Base-by-base conservation (phyloP, 768 basidiomycete species). In the Tricholoma matsutake region DNA sequence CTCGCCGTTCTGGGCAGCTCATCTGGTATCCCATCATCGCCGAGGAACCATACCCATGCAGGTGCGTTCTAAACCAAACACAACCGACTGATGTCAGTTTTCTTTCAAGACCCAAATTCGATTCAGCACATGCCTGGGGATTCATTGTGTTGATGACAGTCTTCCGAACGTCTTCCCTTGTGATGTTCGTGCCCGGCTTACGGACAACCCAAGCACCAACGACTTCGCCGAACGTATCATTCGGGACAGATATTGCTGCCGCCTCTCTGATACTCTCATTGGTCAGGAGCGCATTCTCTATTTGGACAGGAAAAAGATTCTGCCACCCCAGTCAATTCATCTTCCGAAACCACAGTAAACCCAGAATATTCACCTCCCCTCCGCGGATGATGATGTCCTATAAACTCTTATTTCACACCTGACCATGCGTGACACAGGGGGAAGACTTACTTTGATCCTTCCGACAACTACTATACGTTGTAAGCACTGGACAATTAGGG, bases 371-470 rank as follows among this genome's bases (percentile, higher is more conserved):
- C 62, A 88, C 89, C 80, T 94, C 92, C 63, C 92, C 92, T 16
- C 91, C 92, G 18, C 92, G 87, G 63, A 94, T 93, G 65, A 94
- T 92, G 56, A 93, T 84, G 70, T 94, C 92, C 85, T 89, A 58
- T 6, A 25, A 31, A 34, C 9, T 28, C 13, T 32, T 7, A 5
- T 18, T 31, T 32, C 29, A 34, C n/a, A 9, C 32, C 16, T 45
- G 6, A 54, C n/a, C 31, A 37, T 32, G 34, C 11, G 32, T 5
- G 9, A 37, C 45, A 58, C 2, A 31, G 16, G 2, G 22, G n/a
- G 14, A n/a, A 57, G 16, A 63, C 71, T n/a, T 64, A 86, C 87
- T 82, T 93, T 93, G 58, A 86, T 87, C 60, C 91, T 79, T 49
- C 91, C 87, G 52, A 92, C 90, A 59, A 93, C 91, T 93, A 54